Percentiles rank a stretch among this genome's conserved stretches.
Conservation (phyloP, 225 moss, liverwort and hornwort species). For the Polytrichum formosum region DNA sequence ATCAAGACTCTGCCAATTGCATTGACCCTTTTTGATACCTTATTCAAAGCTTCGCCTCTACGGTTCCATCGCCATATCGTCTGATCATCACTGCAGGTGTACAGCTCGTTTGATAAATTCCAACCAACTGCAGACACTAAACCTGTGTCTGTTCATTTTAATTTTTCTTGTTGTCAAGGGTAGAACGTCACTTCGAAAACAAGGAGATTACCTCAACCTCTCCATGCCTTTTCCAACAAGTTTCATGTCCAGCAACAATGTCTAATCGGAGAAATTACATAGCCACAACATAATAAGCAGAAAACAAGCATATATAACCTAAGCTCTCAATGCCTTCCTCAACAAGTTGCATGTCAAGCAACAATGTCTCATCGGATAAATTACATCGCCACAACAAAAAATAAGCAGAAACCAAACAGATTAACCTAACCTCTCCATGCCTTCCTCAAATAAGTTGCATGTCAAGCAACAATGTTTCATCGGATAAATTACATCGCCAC, state of each 20-base stretch:
- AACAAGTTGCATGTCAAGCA: background rate
- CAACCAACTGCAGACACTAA: slow-evolving; percentile 74
- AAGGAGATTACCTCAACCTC: background rate
- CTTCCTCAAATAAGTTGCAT: too few species aligned
- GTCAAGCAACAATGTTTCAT: too few species aligned
- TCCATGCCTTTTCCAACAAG: too few species aligned
- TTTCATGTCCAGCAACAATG: too few species aligned
- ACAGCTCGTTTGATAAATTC: slow-evolving; percentile 81
- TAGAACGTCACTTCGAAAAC: slow-evolving; percentile 6
- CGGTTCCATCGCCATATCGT: slow-evolving; percentile 86
- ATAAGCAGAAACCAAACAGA: background rate
- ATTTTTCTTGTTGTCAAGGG: background rate
- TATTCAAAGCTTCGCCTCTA: slow-evolving; percentile 50
- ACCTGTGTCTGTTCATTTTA: slow-evolving; percentile 47
- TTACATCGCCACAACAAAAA: background rate
- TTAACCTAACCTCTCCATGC: too few species aligned
- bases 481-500: too few species aligned
- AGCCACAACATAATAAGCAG: too few species aligned
- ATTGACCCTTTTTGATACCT: slow-evolving; percentile 31
- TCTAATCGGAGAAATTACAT: too few species aligned
- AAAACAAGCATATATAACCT: too few species aligned
- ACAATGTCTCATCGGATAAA: background rate
- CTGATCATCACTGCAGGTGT: slow-evolving; percentile 76
- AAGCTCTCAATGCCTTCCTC: too few species aligned
- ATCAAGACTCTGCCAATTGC: background rate